Base-by-base conservation (phyloP, 192 early-diverging fungal genomes). In the Coemansia interrupta region DNA sequence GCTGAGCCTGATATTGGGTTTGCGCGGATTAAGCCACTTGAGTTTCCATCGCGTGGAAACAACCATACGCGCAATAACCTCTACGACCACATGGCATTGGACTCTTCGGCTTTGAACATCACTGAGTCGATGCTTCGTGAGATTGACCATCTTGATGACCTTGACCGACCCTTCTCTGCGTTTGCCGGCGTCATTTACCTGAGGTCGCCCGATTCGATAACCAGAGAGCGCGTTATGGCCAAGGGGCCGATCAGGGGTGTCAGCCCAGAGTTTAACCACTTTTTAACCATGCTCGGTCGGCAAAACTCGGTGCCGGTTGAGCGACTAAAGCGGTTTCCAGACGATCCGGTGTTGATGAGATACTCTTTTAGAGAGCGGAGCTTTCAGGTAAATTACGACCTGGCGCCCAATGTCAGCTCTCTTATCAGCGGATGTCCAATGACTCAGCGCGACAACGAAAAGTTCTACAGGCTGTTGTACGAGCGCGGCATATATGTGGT, bases 321-420 rank as follows among this genome's bases (percentile, higher is more conserved):
- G 38, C 45, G 70, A n/a, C 11, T 72, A 41, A 57, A 68, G 32
- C 59, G 55, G 32, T 54, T 58, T 40, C 58, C 54, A 4, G 65
- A 60, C 6, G 60, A 62, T 24, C 42, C 66, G 20, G 36, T 54
- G 32, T 19, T 72, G 12, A 58, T 68, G 46, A 56, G 61, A 29
- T 72, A 68, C 46, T 60, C 63, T 23, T 78, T 78, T 48, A 44
- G 32, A 4, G 45, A 61, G 22, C 58, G 55, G 24, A 61, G 61
- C 22, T 68, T 64, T 40, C 62, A 78, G 56, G 64, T 78, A 14
- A 58, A 55, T 53, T 78, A 72, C 44, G 56, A 71, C 51, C 26
- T 78, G 22, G 75, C 75, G 2, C 75, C 75, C 5, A 78, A 78
- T 39, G 52, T 78, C n/a, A 72, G 75, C 62, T 56, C 69, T 26